Percentiles rank a stretch among this genome's conserved stretches.
phyloP scores from a whole-genome alignment of 257 asterid genomes.

The Fraxinus cuspidata region DNA sequence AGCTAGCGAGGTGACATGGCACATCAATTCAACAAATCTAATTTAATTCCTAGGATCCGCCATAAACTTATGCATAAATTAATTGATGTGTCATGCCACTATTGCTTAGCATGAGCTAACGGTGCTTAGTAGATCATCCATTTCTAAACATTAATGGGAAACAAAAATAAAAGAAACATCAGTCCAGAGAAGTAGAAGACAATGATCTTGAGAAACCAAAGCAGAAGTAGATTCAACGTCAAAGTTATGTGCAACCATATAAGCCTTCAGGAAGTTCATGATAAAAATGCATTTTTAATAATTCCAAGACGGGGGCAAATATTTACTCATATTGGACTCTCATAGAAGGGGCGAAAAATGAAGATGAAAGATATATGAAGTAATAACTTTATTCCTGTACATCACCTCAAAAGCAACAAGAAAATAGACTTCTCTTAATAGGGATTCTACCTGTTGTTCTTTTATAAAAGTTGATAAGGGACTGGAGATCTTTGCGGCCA shows the following conservation, averaged over 20 bases:
- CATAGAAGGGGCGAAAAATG: neutral
- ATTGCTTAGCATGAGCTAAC: too few relatives aligned
- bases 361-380: neutral
- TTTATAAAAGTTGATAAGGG: slow-evolving; percentile 54
- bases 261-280: slow-evolving; percentile 9
- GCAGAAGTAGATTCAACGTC: neutral
- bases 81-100: too few relatives aligned
- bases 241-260: neutral
- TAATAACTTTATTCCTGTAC: neutral
- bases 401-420: slow-evolving; percentile 10
- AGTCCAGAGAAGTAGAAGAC: neutral
- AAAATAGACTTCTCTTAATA: slow-evolving; percentile 5
- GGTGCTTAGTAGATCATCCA: neutral
- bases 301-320: neutral
- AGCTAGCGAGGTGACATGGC: too few relatives aligned
- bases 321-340: slow-evolving; percentile 2
- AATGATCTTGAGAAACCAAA: slow-evolving; percentile 4
- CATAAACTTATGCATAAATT: too few relatives aligned
- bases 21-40: too few relatives aligned
- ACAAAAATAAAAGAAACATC: neutral
- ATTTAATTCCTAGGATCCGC: too few relatives aligned
- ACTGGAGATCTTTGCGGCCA: slow-evolving; percentile 56
- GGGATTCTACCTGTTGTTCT: slow-evolving; percentile 58
- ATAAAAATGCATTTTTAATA: slow-evolving; percentile 11
- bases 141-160: neutral